Conservation (phyloP, 257 asterid genomes). For the Eustoma russellianum region DNA sequence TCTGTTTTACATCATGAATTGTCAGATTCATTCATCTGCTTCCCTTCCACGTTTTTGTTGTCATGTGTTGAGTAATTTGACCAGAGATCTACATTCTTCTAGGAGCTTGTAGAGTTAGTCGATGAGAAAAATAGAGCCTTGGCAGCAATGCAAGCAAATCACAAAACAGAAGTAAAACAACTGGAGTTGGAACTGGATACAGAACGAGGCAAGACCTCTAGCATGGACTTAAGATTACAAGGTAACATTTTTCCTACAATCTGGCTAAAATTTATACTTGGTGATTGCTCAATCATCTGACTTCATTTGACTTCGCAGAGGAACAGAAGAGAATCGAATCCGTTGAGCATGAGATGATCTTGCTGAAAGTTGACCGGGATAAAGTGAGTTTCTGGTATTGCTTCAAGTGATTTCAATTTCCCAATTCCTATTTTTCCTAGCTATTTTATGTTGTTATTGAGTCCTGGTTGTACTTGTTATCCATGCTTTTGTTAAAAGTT, state of each 20-base stretch:
- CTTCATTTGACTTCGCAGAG: constrained; percentile 41
- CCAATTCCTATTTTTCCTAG: background rate
- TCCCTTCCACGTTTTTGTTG: background rate
- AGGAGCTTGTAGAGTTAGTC: constrained; percentile 68
- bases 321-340: constrained; percentile 69
- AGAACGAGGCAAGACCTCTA: constrained; percentile 52
- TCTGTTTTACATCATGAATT: background rate
- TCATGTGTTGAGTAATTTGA: constrained; percentile 21
- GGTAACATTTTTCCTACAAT: constrained; percentile 32
- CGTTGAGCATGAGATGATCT: constrained; percentile 64
- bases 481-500: too few species aligned
- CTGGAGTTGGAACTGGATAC: constrained; percentile 49
- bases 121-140: constrained; percentile 59
- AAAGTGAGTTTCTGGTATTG: constrained; percentile 41
- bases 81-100: constrained; percentile 40
- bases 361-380: constrained; percentile 48
- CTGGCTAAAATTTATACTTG: too few species aligned
- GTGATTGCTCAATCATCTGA: background rate
- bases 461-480: too few species aligned
- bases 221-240: constrained; percentile 46
- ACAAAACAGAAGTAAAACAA: constrained; percentile 59
- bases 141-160: constrained; percentile 49
- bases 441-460: too few species aligned
- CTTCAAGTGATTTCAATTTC: too few species aligned
- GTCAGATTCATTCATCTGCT: background rate